phyloP scores from a whole-genome alignment of 2,329 filamentous ascomycete genomes.

The Calycina herbarum region DNA sequence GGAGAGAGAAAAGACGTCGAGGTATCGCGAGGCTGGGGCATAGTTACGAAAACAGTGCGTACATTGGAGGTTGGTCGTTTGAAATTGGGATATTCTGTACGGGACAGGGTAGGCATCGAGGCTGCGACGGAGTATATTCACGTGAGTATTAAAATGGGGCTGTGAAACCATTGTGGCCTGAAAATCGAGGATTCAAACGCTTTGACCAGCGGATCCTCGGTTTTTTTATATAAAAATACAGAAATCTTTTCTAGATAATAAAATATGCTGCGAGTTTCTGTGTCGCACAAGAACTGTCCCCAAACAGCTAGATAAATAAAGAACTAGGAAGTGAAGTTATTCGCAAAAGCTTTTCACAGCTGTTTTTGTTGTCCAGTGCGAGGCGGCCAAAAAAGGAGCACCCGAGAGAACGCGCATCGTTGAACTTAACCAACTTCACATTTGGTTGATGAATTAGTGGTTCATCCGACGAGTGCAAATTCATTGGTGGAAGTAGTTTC shows the following conservation, averaged over 20 bases:
- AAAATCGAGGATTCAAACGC: background rate
- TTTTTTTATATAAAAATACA: too few species aligned
- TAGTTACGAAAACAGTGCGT: conserved; percentile 8
- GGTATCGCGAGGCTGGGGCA: conserved; percentile 23
- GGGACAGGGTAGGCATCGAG: too few species aligned
- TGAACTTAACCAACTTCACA: too few species aligned
- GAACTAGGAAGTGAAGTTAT: background rate
- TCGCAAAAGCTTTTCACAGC: background rate
- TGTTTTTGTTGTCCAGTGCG: too few species aligned
- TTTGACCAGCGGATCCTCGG: too few species aligned
- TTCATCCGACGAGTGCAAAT: background rate
- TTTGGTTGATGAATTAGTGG: background rate
- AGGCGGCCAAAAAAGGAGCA: too few species aligned
- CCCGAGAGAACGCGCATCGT: background rate
- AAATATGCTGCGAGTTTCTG: too few species aligned
- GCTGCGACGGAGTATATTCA: background rate
- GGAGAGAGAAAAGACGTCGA: conserved; percentile 33
- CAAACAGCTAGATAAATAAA: too few species aligned
- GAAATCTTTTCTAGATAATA: too few species aligned
- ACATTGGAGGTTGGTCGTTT: background rate
- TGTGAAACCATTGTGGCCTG: background rate
- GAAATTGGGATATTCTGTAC: background rate
- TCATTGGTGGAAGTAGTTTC: background rate
- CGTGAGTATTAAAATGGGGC: background rate
- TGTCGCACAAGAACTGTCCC: too few species aligned